Evolutionary conservation across 2,329 filamentous ascomycete genomes (phyloP).

Genomic region (Hypoxylon sp.): DNA sequence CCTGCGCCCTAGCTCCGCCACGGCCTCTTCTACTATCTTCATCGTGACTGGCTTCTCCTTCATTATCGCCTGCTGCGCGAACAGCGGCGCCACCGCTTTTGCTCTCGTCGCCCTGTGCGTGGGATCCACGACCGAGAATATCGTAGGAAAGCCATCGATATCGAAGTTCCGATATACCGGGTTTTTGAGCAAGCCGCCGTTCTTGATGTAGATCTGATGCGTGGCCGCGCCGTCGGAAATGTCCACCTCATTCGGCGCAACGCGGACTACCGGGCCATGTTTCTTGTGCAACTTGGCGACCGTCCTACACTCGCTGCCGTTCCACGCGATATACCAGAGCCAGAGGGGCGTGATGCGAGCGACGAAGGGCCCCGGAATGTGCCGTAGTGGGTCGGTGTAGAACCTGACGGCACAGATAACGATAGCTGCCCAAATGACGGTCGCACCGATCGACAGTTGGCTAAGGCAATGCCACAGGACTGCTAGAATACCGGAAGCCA

Average conservation of each 20-base stretch:
- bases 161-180: slow-evolving; percentile 66
- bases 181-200: slow-evolving; percentile 66
- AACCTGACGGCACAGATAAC: background rate
- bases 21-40: slow-evolving; percentile 56
- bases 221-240: slow-evolving; percentile 60
- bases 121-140: slow-evolving; percentile 62
- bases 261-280: slow-evolving; percentile 53
- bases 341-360: slow-evolving; percentile 51
- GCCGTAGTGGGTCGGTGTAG: slow-evolving; percentile 30
- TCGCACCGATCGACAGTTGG: background rate
- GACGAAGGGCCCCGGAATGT: slow-evolving; percentile 35
- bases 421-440: background rate
- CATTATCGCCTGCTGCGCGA: slow-evolving; percentile 60
- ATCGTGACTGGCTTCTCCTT: slow-evolving; percentile 11
- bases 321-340: slow-evolving; percentile 50
- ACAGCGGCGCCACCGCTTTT: slow-evolving; percentile 63
- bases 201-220: slow-evolving; percentile 62
- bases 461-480: background rate
- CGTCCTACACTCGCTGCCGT: slow-evolving; percentile 50
- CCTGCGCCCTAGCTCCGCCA: slow-evolving; percentile 53
- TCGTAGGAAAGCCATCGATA: slow-evolving; percentile 65
- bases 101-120: slow-evolving; percentile 57
- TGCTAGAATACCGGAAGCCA: background rate
- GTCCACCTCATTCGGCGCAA: slow-evolving; percentile 55
- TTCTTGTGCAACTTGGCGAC: slow-evolving; percentile 49